phyloP scores from a whole-genome alignment of 169 alveolate genomes.

The Miamiensis avidus region DNA sequence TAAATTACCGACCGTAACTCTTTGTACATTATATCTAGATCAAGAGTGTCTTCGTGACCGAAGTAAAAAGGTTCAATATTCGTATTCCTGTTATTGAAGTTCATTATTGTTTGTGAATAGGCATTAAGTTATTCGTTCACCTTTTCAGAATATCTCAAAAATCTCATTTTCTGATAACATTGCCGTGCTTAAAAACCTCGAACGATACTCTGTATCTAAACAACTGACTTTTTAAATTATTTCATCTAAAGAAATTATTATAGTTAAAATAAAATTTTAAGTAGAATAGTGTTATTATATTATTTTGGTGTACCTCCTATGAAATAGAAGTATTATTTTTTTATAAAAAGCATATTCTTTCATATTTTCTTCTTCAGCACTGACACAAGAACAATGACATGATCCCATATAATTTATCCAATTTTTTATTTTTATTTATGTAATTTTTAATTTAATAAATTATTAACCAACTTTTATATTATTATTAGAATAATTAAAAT shows the following conservation, averaged over 20 bases:
- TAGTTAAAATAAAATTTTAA: no score
- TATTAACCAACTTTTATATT: no score
- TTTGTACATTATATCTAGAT: neutral
- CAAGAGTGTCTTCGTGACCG: conserved; percentile 13
- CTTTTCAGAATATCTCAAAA: conserved; percentile 6
- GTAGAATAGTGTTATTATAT: no score
- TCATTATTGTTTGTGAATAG: conserved; percentile 9
- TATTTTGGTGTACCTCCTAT: no score
- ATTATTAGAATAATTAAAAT: no score
- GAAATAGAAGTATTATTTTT: no score
- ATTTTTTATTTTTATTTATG: no score
- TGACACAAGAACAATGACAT: neutral
- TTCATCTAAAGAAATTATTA: no score
- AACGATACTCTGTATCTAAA: neutral
- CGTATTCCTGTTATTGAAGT: neutral
- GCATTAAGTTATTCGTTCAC: conserved; percentile 19
- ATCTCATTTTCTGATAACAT: neutral
- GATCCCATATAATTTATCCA: neutral
- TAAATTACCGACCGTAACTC: conserved; percentile 22
- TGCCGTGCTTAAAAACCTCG: neutral
- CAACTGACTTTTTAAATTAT: no score
- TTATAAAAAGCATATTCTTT: no score
- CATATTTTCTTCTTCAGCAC: neutral
- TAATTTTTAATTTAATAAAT: no score
- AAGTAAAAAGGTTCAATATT: conserved; percentile 6